Conservation (phyloP, 208 protist species). For the Ichthyophonus hoferi region DNA sequence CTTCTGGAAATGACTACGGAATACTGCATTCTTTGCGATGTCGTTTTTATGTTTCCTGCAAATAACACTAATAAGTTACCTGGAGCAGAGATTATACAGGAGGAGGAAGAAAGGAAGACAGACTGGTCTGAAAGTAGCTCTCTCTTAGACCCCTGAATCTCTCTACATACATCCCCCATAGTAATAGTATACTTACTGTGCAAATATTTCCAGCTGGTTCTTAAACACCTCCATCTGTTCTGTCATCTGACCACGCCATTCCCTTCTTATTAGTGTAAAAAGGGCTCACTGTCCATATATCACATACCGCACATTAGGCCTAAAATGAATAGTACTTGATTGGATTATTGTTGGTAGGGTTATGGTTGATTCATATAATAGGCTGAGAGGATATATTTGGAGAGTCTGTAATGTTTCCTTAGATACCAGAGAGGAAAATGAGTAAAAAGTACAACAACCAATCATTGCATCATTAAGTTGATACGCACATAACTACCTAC, state of each 20-base stretch:
- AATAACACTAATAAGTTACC: neutral
- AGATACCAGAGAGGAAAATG: neutral
- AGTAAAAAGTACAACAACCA: neutral
- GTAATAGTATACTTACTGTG: slow-evolving; percentile 26
- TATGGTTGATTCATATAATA: neutral
- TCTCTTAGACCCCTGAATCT: too few species aligned
- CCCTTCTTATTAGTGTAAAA: neutral
- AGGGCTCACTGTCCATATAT: neutral
- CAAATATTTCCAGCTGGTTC: slow-evolving; percentile 65
- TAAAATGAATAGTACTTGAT: too few species aligned
- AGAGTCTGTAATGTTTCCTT: neutral
- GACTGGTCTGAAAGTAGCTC: too few species aligned
- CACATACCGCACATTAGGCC: too few species aligned
- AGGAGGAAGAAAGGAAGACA: too few species aligned
- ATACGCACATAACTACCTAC: too few species aligned
- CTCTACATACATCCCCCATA: too few species aligned
- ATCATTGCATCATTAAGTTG: too few species aligned
- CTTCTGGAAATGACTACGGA: slow-evolving; percentile 55
- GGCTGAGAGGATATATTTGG: neutral
- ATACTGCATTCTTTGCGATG: slow-evolving; percentile 57
- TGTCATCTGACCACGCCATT: slow-evolving; percentile 20
- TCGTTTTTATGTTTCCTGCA: slow-evolving; percentile 51
- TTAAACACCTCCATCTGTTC: slow-evolving; percentile 52
- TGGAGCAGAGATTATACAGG: neutral
- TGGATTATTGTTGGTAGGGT: neutral